phyloP scores from a whole-genome alignment of 163 green algal genomes.

The Coccomyxa subellipsoidea region DNA sequence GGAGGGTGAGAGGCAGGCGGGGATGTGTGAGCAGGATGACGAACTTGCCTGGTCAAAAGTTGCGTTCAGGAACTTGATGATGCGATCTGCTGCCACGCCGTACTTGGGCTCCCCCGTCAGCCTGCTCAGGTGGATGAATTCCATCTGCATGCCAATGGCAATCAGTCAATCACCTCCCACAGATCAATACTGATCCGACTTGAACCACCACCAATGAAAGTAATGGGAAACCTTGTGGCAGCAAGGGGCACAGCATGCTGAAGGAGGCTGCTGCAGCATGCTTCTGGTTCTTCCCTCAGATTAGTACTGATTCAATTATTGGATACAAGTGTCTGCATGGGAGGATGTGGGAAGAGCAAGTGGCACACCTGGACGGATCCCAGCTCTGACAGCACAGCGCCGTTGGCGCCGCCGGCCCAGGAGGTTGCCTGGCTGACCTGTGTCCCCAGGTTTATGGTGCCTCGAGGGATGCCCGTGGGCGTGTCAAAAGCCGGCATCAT shows the following conservation, averaged over 20 bases:
- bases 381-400: constrained; percentile 27
- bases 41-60: neutral
- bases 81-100: neutral
- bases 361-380: constrained; percentile 7
- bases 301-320: too few species aligned
- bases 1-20: neutral
- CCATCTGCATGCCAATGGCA: too few species aligned
- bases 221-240: too few species aligned
- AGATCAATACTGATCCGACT: too few species aligned
- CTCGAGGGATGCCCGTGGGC: constrained; percentile 45
- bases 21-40: neutral
- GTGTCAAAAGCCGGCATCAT: constrained; percentile 53
- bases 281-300: too few species aligned
- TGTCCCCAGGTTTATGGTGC: constrained; percentile 43
- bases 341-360: too few species aligned
- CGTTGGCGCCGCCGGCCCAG: constrained; percentile 10
- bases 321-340: too few species aligned
- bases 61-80: neutral
- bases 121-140: constrained; percentile 23
- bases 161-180: too few species aligned
- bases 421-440: neutral
- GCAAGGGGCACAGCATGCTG: too few species aligned
- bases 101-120: constrained; percentile 5
- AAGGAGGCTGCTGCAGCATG: too few species aligned
- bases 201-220: too few species aligned